Evolutionary conservation across 345 rosid species (phyloP).

Genomic region (Melaleuca quinquenervia): DNA sequence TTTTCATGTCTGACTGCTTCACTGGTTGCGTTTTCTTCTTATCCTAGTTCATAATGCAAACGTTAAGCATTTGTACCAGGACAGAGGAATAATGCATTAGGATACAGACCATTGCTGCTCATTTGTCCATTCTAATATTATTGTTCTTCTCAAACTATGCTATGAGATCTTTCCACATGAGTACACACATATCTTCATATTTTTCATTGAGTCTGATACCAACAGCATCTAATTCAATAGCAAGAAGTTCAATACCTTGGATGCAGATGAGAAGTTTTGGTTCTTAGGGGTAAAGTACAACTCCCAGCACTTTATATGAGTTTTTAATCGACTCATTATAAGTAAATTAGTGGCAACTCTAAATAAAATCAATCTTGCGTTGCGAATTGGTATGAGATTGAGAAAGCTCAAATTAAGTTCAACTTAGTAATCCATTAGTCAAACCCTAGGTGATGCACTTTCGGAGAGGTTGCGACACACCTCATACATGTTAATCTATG

Average conservation of each 20-base stretch:
- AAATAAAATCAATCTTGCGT: too few relatives aligned
- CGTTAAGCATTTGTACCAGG: neutral
- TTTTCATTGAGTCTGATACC: neutral
- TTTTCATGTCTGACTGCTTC: conserved; percentile 72
- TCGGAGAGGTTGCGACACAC: too few relatives aligned
- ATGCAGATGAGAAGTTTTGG: conserved; percentile 36
- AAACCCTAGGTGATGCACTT: too few relatives aligned
- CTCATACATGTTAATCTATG: too few relatives aligned
- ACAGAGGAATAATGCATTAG: neutral
- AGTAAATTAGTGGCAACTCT: too few relatives aligned
- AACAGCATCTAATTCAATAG: neutral
- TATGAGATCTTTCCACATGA: neutral
- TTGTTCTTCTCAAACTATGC: neutral
- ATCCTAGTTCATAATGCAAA: conserved; percentile 36
- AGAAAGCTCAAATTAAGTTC: too few relatives aligned
- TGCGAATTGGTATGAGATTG: too few relatives aligned
- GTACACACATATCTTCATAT: neutral
- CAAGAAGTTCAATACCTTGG: conserved; percentile 37
- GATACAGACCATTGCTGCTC: neutral
- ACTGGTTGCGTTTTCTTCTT: conserved; percentile 73
- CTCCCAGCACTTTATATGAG: too few relatives aligned
- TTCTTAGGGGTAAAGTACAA: too few relatives aligned
- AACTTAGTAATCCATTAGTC: too few relatives aligned
- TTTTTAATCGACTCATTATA: too few relatives aligned
- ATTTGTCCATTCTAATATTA: neutral